Base-by-base conservation (phyloP, 345 rosid species). In the Heritiera fomes region DNA sequence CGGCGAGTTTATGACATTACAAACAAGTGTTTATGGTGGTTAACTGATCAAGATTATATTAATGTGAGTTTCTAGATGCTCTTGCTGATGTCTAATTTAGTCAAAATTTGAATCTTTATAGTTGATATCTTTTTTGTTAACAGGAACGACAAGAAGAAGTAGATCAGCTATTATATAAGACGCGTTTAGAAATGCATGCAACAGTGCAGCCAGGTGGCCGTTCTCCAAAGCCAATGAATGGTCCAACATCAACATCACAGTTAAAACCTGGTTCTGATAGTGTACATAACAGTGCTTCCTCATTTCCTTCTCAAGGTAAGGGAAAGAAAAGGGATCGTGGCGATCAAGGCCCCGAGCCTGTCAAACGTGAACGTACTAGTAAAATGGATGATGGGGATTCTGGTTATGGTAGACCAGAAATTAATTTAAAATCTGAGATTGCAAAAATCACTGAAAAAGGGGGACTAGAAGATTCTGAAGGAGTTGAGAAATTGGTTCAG, bases 321-420 rank as follows among this genome's bases (percentile, higher is more conserved):
- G 98, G 98, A 55, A 96, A 93, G 88, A 94, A 94, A 71, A 91
- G 99, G 86, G 99, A 96, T 77, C 90, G 97, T 60, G 84, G 52
- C 0, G 99, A 95, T 86, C 98, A 92, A 77, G 80, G 85, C 82
- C 85, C 87, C 3, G 98, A 95, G 40, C 87, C 89, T 41, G 83
- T 85, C 3, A 93, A 90, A 83, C 87, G 98, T 49, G 97, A 92
- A 64, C 92, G 96, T 12, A 64, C 78, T 7, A 46, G 78, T 58
- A 90, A 89, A 83, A 64, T 83, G 67, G 98, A 91, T 62, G 98
- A 93, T 78, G 89, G 83, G 45, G 91, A 90, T 85, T 85, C 90
- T 76, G 89, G 84, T 81, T 75, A 78, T 38, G 53, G 66, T 18
- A 92, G 91, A 82, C 77, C 80, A 41, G 98, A 95, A 83, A 80